Evolutionary conservation across 169 alveolate genomes (phyloP), one percentile per base, ranked within the genome.

Genomic region (Plasmodium gallinaceum): DNA sequence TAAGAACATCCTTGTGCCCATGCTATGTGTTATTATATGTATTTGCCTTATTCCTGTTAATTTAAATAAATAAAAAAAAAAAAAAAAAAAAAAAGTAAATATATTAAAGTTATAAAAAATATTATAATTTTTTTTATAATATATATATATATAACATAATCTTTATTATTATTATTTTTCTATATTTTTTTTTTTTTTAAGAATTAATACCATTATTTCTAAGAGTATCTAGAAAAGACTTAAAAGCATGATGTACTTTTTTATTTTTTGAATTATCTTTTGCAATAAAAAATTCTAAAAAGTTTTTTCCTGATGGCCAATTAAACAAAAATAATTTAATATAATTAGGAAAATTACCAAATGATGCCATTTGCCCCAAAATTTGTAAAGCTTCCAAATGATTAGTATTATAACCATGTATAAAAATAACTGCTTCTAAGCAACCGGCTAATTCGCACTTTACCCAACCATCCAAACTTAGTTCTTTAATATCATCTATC

Each of bases 291-390:
- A 88, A 90, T 48, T 91, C 90, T 46, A 92, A 64, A 60, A 88
- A 32, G 20, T 88, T 87, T 46, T 86, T 94, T 18, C 95, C 95
- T 14, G 95, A 80, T n/a, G 97, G 97, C 97, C 97, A 95, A 7
- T 94, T 88, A 87, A 95, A 95, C 1, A 93, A 88, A 66, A 95
- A 65, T 0, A 97, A 96, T 45, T 95, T 95, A 32, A 95, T 94
- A 58, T 95, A 95, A 54, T 93, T 94, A 12, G 97, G 97, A 43
- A 93, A 95, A 71, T 95, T 93, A 20, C 97, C 96, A 60, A 91
- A 91, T n/a, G 96, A 91, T 16, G 94, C 93, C 92, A 95, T 91
- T 54, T 95, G 96, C 0, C 95, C 97, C n/a, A 95, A 86, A 12
- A 88, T 91, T 48, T 93, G 92, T 0, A 95, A 57, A 7, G 95